Evolutionary conservation across 257 asterid species (phyloP), one percentile per base, ranked within the genome.

Genomic region (Fraxinus excelsior): DNA sequence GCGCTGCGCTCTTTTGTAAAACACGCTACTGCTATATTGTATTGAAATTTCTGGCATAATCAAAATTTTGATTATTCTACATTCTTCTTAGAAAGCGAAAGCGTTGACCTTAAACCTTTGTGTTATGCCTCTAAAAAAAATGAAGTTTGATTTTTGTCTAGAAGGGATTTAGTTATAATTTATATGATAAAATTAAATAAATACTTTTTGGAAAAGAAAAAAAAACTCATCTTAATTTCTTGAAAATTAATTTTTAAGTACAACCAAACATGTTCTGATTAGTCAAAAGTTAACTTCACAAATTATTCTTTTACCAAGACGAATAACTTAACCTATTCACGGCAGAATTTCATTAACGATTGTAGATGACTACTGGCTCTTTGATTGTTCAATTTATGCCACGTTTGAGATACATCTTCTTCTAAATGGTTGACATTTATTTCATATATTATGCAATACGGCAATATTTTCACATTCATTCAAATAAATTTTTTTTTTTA

Each of bases 1-100:
- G 73, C 84, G 76, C 87, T 86, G 85, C 87, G 90, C 67, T 79
- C 81, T 79, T 71, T 80, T 80, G 82, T 74, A 56, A 60, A 76
- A 66, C 75, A 83, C 79, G 87, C 82, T 73, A 82, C 82, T 80
- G 70, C 85, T 64, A 77, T 67, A 49, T 60, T 26, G 35, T 79
- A 25, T 60, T 60, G 4, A n/a, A 8, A 60, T 37, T 6, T 60
- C 3, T 23, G 25, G 9, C 53, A 69, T 70, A 46, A 60, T 60
- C 77, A 75, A 28, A 19, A 13, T 73, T 75, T 40, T 49, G 18
- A 65, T 29, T 73, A 38, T 40, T 84, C 77, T 73, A 26, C n/a
- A 1, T 68, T 70, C 70, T 16, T 23, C 16, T 21, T 62, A 40
- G 81, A 81, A 73, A 78, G 77, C 46, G 79, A 86, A 79, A 71